A percentile compares a stretch with the other conserved stretches of the same genome.
phyloP scores from a whole-genome alignment of 2,329 filamentous ascomycete genomes.

The Pseudogymnoascus sp. region DNA sequence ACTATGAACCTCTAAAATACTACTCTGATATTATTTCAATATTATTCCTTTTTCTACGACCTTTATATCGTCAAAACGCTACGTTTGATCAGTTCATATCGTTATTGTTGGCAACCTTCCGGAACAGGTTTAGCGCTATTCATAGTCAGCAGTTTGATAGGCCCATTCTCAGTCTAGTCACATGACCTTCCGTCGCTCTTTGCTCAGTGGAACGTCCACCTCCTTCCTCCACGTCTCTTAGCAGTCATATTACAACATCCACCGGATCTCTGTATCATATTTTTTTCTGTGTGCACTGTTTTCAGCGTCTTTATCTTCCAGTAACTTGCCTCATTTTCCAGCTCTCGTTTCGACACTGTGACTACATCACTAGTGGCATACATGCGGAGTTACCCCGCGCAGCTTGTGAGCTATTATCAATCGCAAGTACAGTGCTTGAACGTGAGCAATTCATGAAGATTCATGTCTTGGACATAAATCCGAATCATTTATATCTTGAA shows the following conservation, averaged over 20 bases:
- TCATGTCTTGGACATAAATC: not conserved
- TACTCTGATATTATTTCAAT: not conserved
- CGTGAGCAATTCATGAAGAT: constrained; percentile 1
- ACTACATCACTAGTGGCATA: not conserved
- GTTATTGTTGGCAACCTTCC: not conserved
- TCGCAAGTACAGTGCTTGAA: not conserved
- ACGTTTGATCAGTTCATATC: not conserved
- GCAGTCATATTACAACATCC: not conserved
- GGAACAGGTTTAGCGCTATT: not conserved
- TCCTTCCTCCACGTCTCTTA: not conserved
- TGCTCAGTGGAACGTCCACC: not conserved
- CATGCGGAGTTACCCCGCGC: constrained; percentile 1
- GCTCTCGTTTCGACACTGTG: not conserved
- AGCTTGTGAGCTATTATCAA: not conserved
- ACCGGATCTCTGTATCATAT: not conserved
- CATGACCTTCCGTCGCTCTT: not conserved
- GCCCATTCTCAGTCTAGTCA: not conserved
- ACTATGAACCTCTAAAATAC: not conserved
- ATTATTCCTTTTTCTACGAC: not conserved
- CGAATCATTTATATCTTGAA: not conserved
- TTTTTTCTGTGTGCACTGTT: not conserved
- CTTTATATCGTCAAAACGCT: not conserved
- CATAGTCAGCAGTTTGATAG: not conserved
- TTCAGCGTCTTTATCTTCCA: not conserved
- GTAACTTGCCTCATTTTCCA: not conserved